These are phyloP conservation scores for Naganishia albida DNA, from an alignment of 1,284 basidiomycete genomes.

Conservation along the genomic window DNA sequence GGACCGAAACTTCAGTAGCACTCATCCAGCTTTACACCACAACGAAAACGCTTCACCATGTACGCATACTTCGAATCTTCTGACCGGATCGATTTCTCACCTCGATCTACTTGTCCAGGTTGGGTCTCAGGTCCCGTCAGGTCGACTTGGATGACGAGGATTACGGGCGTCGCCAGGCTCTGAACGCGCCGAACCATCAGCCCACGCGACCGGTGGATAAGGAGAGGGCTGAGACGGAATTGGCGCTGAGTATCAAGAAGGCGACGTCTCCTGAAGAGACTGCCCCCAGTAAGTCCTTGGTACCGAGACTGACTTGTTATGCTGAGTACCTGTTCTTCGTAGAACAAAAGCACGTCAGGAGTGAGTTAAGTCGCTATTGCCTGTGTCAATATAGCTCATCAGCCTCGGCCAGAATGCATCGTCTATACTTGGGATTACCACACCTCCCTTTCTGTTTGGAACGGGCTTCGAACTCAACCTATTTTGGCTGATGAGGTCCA, in stretches of 20 bases:
- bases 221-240: conserved; percentile 90
- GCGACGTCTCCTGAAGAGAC: conserved; percentile 89
- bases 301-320: neutral
- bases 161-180: conserved; percentile 30
- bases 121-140: conserved; percentile 21
- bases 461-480: conserved; percentile 87
- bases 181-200: conserved; percentile 61
- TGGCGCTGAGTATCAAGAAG: conserved; percentile 92
- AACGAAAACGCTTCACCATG: neutral
- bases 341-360: conserved; percentile 96
- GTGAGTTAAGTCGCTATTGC: conserved; percentile 59
- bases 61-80: neutral
- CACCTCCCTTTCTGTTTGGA: conserved; percentile 95
- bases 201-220: conserved; percentile 94
- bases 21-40: too few relatives aligned
- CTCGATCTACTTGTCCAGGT: neutral
- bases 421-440: conserved; percentile 99
- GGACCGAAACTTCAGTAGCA: too few relatives aligned
- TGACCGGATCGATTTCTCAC: neutral
- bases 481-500: conserved; percentile 93
- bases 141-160: conserved; percentile 34
- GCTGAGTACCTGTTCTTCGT: conserved; percentile 42
- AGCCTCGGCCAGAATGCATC: conserved; percentile 73
- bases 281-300: conserved; percentile 57
- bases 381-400: neutral